Evolutionary conservation across 768 basidiomycete genomes (phyloP), one percentile per base, ranked within the genome.

Genomic region (Strobilomyces confusus): DNA sequence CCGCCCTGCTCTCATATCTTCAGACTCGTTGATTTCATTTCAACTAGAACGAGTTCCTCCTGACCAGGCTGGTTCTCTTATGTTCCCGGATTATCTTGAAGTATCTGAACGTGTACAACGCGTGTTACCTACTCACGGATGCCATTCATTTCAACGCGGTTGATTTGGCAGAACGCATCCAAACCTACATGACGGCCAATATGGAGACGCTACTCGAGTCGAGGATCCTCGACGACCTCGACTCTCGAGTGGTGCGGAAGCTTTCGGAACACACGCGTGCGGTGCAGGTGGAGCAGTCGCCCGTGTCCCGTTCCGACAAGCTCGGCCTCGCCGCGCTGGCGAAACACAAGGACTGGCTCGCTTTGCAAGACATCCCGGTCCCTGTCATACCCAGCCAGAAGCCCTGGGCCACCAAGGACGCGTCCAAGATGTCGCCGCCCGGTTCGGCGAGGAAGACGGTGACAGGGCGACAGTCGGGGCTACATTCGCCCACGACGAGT

Each of bases 161-260:
- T 14, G 78, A 81, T 2, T 81, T 99, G 40, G 77, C 83, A 20
- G 77, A 81, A 30, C 79, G 84, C 52, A 71, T 98, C 33, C 82
- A 92, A 68, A 80, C 76, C 23, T 98, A 92, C 69, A 86, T 97
- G 62, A 72, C 81, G 2, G 80, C 82, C 52, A 95, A 92, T 63
- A 75, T 95, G 74, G 97, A 99, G 68, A 83, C 84, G 1, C 77
- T 97, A 46, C 79, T 99, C 19, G 93, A 98, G 64, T 77, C 76
- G 32, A 80, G 80, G 17, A 79, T 95, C 61, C 79, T 99, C 22
- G 89, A 94, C 52, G 86, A 87, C 48, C 77, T 95, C 34, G 76
- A 84, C 2, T 64, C 74, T 17, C 76, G 78, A 32, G 77, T 92
- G 20, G 70, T 95, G 57, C 79, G 80, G 47, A 81, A 86, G 57